Percentiles rank a stretch among this genome's conserved stretches.
Evolutionary conservation across 805 yeast genomes (phyloP).

Genomic region (Helenozyma rhizophorensis): DNA sequence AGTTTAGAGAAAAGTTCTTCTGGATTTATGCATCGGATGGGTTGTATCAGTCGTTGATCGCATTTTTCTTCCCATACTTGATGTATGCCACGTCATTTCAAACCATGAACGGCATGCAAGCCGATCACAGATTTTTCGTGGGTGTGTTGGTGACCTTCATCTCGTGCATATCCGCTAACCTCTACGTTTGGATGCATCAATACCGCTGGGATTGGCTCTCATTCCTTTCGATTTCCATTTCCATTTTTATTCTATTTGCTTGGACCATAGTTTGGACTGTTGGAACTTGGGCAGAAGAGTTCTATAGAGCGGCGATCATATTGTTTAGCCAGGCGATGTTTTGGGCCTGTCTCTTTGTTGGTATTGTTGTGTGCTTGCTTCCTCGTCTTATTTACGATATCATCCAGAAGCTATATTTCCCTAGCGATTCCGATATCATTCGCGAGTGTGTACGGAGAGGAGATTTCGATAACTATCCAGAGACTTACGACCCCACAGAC

Average conservation of each 20-base stretch:
- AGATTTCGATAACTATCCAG: slow-evolving; percentile 62
- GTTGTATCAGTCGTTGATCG: slow-evolving; percentile 62
- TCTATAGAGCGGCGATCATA: slow-evolving; percentile 54
- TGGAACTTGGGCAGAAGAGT: slow-evolving; percentile 46
- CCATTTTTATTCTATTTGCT: slow-evolving; percentile 56
- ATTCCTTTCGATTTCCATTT: slow-evolving; percentile 48
- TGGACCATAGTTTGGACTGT: slow-evolving; percentile 85
- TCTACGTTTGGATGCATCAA: slow-evolving; percentile 62
- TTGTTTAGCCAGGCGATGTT: slow-evolving; percentile 56
- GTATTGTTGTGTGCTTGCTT: slow-evolving; percentile 57
- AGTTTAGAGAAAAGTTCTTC: slow-evolving; percentile 60
- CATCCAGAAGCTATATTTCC: slow-evolving; percentile 47
- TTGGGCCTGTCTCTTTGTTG: slow-evolving; percentile 67
- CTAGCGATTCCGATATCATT: slow-evolving; percentile 68
- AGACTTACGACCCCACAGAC: slow-evolving; percentile 75
- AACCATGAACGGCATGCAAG: slow-evolving; percentile 48
- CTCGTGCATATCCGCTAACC: slow-evolving; percentile 63
- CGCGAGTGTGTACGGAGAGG: slow-evolving; percentile 68
- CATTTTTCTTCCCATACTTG: slow-evolving; percentile 66
- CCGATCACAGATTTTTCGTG: slow-evolving; percentile 71
- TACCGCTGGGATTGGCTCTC: slow-evolving; percentile 82
- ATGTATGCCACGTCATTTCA: slow-evolving; percentile 40
- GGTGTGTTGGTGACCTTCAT: slow-evolving; percentile 67
- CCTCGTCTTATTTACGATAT: slow-evolving; percentile 67
- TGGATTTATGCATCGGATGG: slow-evolving; percentile 66